phyloP scores from a whole-genome alignment of 805 yeast genomes.

The Ogataea nitratoaversa region DNA sequence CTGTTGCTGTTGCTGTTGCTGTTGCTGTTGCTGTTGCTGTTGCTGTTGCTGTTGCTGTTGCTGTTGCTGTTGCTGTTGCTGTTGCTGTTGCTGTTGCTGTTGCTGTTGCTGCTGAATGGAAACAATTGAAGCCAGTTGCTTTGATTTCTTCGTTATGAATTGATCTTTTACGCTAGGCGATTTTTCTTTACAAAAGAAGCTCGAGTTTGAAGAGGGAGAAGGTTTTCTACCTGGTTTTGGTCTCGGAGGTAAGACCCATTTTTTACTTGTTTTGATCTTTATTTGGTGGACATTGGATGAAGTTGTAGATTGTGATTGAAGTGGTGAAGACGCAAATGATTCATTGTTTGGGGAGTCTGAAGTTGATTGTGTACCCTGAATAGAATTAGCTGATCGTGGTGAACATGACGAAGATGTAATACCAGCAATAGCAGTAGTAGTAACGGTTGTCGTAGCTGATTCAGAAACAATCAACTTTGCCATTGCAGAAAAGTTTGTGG shows the following conservation, averaged over 20 bases:
- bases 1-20: too few relatives aligned
- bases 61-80: too few relatives aligned
- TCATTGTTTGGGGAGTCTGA: not conserved
- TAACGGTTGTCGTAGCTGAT: not conserved
- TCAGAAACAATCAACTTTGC: not conserved
- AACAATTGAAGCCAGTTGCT: not conserved
- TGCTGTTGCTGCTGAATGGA: too few relatives aligned
- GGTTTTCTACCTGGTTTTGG: conserved; percentile 72
- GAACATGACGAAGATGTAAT: conserved; percentile 7
- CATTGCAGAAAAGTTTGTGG: not conserved
- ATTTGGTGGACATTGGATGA: conserved; percentile 15
- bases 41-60: too few relatives aligned
- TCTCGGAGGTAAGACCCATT: conserved; percentile 82
- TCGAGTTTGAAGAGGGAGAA: conserved; percentile 7
- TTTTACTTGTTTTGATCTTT: conserved; percentile 58
- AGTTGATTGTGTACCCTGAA: too few relatives aligned
- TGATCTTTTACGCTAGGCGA: conserved; percentile 1
- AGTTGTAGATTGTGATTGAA: too few relatives aligned
- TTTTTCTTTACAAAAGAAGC: conserved; percentile 3
- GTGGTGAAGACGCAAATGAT: conserved; percentile 1
- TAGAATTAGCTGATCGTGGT: too few relatives aligned
- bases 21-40: too few relatives aligned
- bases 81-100: too few relatives aligned
- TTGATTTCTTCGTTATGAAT: not conserved
- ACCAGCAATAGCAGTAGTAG: conserved; percentile 9